These are phyloP conservation scores for Patellifolia procumbens DNA, from an alignment of 179 eudicot species.

Conservation along the genomic window DNA sequence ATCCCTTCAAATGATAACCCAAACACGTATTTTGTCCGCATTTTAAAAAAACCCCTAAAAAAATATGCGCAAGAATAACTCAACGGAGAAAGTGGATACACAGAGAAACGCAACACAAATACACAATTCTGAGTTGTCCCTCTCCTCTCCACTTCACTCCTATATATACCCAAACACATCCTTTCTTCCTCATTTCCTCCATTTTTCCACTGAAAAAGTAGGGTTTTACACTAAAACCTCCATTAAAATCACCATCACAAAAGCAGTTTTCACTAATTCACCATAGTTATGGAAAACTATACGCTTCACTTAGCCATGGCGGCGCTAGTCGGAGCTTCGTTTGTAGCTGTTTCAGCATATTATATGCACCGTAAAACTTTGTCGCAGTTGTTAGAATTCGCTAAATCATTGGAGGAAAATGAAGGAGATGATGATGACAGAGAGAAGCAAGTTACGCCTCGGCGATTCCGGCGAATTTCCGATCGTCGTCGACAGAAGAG, in stretches of 20 bases:
- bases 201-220: not conserved
- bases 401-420: constrained; percentile 65
- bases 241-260: not conserved
- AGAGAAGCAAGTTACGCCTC: constrained; percentile 12
- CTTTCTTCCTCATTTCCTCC: not conserved
- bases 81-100: not conserved
- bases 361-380: constrained; percentile 94
- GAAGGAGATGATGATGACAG: constrained; percentile 36
- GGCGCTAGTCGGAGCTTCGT: constrained; percentile 90
- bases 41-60: not conserved
- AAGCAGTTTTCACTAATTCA: too few species aligned
- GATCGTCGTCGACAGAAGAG: constrained; percentile 39
- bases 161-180: not conserved
- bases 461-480: constrained; percentile 32
- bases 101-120: not conserved
- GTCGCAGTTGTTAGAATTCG: constrained; percentile 81
- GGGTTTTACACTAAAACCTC: constrained; percentile 26
- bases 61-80: not conserved
- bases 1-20: not conserved
- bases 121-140: not conserved
- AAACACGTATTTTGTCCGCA: too few species aligned
- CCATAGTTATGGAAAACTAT: constrained; percentile 72
- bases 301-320: constrained; percentile 90
- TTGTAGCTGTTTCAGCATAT: constrained; percentile 92
- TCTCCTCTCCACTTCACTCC: not conserved